Base-by-base conservation (phyloP, 306 rosid species). In the Castanopsis chinensis region DNA sequence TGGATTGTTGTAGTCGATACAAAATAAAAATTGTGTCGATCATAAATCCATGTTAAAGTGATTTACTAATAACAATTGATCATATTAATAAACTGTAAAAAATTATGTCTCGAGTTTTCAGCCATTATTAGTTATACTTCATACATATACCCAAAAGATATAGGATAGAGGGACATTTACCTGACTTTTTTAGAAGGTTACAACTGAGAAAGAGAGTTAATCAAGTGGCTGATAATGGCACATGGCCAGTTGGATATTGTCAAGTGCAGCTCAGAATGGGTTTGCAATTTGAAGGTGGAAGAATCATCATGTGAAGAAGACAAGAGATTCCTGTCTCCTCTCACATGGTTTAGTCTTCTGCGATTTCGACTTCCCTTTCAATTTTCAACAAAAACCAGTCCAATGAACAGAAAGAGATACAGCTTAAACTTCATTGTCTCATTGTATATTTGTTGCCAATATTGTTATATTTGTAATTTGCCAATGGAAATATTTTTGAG, bases 201-300 rank as follows among this genome's bases (percentile, higher is more conserved):
- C 76, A 64, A 54, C 18, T 54, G 75, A 59, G 25, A 80, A 80
- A 74, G 13, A 41, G 56, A 54, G 64, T 49, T 21, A 60, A 72
- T 27, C 64, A 58, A 19, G 19, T 8, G 67, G 74, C 69, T 54
- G 74, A 85, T 78, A 82, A 82, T 76, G 32, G 78, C 91, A 91
- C 90, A 83, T 88, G 92, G 85, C 88, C 69, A 86, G 87, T 65
- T 69, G 85, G 80, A 76, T n/a, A 28, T 49, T 12, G 37, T 27
- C 8, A 28, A 30, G 28, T 19, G 25, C 19, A 21, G n/a, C 55
- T 58, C 32, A 21, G 55, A 33, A 37, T 18, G 32, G n/a, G 21
- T 19, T 57, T 45, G 25, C 10, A 64, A 67, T 65, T 56, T 74
- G 49, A 63, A 63, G 23, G 30, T 25, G 49, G 73, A 23, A 23